Conservation (phyloP, 2,329 filamentous ascomycete species). For the Thelonectria blattea region DNA sequence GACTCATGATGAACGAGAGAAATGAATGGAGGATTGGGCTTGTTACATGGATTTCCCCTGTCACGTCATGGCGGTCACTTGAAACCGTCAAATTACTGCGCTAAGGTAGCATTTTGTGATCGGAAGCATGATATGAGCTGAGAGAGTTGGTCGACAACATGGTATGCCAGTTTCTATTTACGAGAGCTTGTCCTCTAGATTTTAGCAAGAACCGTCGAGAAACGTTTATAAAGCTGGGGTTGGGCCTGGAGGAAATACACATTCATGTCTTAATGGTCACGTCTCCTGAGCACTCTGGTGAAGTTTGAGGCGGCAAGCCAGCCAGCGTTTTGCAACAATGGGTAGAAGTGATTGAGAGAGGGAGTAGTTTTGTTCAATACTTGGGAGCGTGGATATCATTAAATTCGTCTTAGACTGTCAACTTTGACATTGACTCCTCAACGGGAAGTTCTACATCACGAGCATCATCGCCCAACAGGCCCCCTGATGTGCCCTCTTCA, state of each 20-base stretch:
- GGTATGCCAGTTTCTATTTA: constrained; percentile 42
- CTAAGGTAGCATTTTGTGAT: constrained; percentile 39
- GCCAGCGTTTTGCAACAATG: background rate
- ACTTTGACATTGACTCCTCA: constrained; percentile 39
- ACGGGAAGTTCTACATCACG: constrained; percentile 25
- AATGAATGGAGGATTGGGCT: constrained; percentile 1
- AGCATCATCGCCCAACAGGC: constrained; percentile 32
- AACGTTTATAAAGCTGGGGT: constrained; percentile 30
- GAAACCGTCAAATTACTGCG: constrained; percentile 30
- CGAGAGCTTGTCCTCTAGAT: constrained; percentile 50
- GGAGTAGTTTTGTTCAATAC: background rate
- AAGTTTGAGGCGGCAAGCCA: background rate
- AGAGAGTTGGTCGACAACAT: constrained; percentile 44
- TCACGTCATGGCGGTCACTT: constrained; percentile 23
- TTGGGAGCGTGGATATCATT: constrained; percentile 33
- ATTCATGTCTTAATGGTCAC: constrained; percentile 27
- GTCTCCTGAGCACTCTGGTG: background rate
- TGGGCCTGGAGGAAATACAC: constrained; percentile 32
- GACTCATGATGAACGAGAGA: background rate
- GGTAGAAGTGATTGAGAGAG: background rate
- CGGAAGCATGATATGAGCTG: constrained; percentile 46
- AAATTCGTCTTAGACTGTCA: constrained; percentile 34
- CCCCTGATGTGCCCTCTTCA: constrained; percentile 20
- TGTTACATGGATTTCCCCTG: constrained; percentile 14
- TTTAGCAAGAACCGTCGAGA: constrained; percentile 38